Percentiles rank a stretch among this genome's conserved stretches.
These are phyloP conservation scores for Fusarium piperis DNA, from an alignment of 2,329 filamentous ascomycete genomes.

Conservation along the genomic window DNA sequence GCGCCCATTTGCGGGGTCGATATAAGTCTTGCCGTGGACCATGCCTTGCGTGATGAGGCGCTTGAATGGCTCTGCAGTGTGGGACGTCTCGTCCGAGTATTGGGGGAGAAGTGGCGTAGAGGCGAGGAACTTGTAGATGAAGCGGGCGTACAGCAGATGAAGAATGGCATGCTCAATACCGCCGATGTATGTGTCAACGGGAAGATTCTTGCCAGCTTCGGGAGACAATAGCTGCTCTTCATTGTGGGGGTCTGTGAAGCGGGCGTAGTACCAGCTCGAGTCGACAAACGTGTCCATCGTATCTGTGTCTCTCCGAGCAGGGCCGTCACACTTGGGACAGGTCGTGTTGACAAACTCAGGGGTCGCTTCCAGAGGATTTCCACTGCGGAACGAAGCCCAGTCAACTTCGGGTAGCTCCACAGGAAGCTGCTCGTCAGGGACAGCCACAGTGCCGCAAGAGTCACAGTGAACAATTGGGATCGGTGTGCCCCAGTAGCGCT, in stretches of 20 bases:
- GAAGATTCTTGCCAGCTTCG: conserved; percentile 67
- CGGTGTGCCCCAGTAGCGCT: conserved; percentile 90
- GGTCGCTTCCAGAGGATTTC: conserved; percentile 80
- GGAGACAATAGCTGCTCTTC: conserved; percentile 67
- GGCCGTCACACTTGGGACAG: conserved; percentile 77
- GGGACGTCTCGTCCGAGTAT: conserved; percentile 44
- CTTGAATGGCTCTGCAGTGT: conserved; percentile 78
- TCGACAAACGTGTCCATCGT: conserved; percentile 98
- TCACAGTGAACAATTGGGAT: conserved; percentile 88
- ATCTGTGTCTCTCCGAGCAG: conserved; percentile 85
- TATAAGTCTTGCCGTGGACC: conserved; percentile 89
- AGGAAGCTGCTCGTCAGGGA: conserved; percentile 79
- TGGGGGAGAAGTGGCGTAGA: conserved; percentile 60
- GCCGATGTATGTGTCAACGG: conserved; percentile 89
- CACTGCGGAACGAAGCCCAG: conserved; percentile 74
- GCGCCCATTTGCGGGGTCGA: conserved; percentile 76
- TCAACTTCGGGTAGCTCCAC: conserved; percentile 77
- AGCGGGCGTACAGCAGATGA: conserved; percentile 87
- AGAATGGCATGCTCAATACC: conserved; percentile 92
- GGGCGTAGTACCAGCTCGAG: conserved; percentile 92
- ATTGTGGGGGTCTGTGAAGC: conserved; percentile 79
- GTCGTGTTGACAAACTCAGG: conserved; percentile 77
- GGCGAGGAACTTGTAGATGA: conserved; percentile 87
- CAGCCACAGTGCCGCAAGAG: conserved; percentile 80
- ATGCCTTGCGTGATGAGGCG: conserved; percentile 89